Evolutionary conservation across 192 early-diverging fungal species (phyloP).

Genomic region (Coemansia sp.): DNA sequence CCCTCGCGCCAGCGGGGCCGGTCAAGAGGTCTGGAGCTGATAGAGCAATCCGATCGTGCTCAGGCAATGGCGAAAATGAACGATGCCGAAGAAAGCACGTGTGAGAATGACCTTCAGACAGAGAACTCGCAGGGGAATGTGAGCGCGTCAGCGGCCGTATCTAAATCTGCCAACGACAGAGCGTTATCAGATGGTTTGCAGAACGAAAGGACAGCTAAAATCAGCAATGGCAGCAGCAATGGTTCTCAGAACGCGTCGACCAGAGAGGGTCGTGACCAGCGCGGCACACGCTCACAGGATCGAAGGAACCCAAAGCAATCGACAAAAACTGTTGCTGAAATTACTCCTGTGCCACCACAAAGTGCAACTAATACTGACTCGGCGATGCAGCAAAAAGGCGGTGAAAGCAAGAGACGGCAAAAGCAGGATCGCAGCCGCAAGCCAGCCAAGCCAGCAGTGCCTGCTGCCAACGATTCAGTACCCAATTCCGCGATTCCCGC

Average conservation of each 20-base stretch:
- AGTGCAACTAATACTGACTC: neutral
- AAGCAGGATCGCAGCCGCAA: neutral
- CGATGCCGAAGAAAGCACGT: neutral
- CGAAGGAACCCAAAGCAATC: neutral
- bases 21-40: neutral
- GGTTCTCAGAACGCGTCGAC: neutral
- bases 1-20: neutral
- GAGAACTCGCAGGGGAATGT: neutral
- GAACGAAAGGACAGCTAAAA: neutral
- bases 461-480: neutral
- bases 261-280: neutral
- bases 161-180: neutral
- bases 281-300: neutral
- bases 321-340: neutral
- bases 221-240: slow-evolving; percentile 1
- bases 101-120: neutral
- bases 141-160: neutral
- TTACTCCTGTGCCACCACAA: neutral
- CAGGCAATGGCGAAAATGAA: neutral
- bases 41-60: slow-evolving; percentile 1
- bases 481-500: neutral
- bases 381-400: neutral
- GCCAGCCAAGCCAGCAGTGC: neutral
- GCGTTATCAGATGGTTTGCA: neutral
- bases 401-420: slow-evolving; percentile 1